phyloP scores from a whole-genome alignment of 345 rosid species.

The Raphanus sativus region DNA sequence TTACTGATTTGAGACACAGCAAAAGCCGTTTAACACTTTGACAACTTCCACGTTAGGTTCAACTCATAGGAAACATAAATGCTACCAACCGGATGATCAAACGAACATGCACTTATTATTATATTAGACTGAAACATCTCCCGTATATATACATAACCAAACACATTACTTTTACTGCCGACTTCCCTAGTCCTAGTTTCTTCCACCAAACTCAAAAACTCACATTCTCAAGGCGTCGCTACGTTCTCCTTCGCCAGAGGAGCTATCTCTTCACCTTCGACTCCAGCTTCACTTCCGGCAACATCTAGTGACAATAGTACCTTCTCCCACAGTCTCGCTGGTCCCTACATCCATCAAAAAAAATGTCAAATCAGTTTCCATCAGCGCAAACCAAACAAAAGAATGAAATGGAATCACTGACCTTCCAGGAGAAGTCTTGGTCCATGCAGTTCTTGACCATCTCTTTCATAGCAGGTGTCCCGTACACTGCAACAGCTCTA shows the following conservation, averaged over 20 bases:
- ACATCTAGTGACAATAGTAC: conserved; percentile 58
- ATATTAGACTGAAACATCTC: not conserved
- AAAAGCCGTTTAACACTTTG: too few relatives aligned
- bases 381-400: not conserved
- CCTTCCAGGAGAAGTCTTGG: conserved; percentile 96
- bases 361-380: not conserved
- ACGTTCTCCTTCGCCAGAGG: conserved; percentile 80
- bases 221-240: conserved; percentile 68
- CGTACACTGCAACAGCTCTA: conserved; percentile 62
- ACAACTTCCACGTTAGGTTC: too few relatives aligned
- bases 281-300: conserved; percentile 57
- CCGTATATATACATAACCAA: not conserved
- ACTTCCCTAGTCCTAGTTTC: conserved; percentile 21
- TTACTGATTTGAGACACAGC: too few relatives aligned
- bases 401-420: conserved; percentile 34
- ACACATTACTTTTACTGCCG: not conserved
- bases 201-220: not conserved
- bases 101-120: not conserved
- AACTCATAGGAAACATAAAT: too few relatives aligned
- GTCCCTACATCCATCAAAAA: conserved; percentile 57
- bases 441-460: conserved; percentile 90
- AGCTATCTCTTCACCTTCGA: conserved; percentile 81
- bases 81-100: not conserved
- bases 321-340: conserved; percentile 76
- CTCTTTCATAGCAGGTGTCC: conserved; percentile 60